Base-by-base conservation (phyloP, 345 rosid genomes). In the Boechera retrofracta region DNA sequence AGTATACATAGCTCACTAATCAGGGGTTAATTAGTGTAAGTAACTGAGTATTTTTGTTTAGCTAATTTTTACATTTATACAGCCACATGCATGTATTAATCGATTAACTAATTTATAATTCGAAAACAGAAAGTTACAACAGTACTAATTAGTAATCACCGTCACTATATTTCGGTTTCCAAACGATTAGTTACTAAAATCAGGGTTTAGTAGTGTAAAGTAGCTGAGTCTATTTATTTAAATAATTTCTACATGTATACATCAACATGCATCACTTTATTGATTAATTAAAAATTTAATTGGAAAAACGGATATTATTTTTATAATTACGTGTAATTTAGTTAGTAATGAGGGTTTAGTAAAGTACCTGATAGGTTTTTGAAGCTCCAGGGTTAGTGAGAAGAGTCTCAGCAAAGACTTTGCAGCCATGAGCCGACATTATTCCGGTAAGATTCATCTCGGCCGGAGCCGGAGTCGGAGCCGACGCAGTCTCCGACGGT, bases 391-490 rank as follows among this genome's bases (percentile, higher is more conserved):
- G 80, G 70, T 87, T 88, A 18, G 88, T 77, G 56, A 85, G 29
- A 61, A 95, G 78, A 35, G 94, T 81, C 63, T 88, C 93, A 13
- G 99, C 97, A 65, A 96, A 96, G 31, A 86, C 88, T 83, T 87
- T 89, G 64, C 99, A 96, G 5, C 98, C 98, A 63, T 96, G 98
- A 58, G 87, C 89, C 36, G 95, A 86, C 98, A 96, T 96, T 64
- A 89, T 79, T 18, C 76, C 85, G 21, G 98, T 93, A 61, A 96
- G 13, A 48, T 89, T 96, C 81, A 89, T 69, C 81, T 80, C 78
- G 41, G 86, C 74, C 18, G 98, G 97, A 18, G 78, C 95, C 21
- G 99, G 99, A 11, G 90, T 69, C 33, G 98, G 98, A 58, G 98
- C 99, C 29, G 82, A 83, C 1, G 97, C 98, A 29, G 65, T 88